A percentile compares a stretch with the other conserved stretches of the same genome.
Evolutionary conservation across 169 alveolate species (phyloP).

Genomic region (Plasmodium berghei): DNA sequence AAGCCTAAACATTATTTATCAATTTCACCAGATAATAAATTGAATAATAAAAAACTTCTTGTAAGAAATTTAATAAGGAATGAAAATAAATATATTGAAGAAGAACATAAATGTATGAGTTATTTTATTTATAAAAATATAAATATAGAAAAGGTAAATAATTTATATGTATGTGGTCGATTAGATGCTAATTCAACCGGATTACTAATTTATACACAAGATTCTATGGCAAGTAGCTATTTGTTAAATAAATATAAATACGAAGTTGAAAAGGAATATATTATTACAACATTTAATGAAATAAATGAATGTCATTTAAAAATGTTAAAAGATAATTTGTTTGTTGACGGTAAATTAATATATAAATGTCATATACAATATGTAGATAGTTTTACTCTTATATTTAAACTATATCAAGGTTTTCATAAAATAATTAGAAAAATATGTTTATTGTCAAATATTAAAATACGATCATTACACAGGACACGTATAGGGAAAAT

Average conservation of each 20-base stretch:
- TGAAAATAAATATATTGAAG: slow-evolving; percentile 74
- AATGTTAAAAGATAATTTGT: slow-evolving; percentile 30
- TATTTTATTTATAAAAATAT: slow-evolving; percentile 71
- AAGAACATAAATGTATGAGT: slow-evolving; percentile 78
- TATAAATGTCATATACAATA: slow-evolving; percentile 71
- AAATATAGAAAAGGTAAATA: slow-evolving; percentile 56
- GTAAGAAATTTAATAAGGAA: slow-evolving; percentile 73
- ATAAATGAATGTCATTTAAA: slow-evolving; percentile 62
- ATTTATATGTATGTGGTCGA: slow-evolving; percentile 78
- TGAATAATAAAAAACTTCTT: slow-evolving; percentile 41
- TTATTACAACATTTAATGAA: slow-evolving; percentile 36
- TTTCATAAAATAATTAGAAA: slow-evolving; percentile 73
- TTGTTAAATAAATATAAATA: slow-evolving; percentile 45
- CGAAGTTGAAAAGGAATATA: slow-evolving; percentile 76
- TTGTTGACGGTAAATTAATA: slow-evolving; percentile 76
- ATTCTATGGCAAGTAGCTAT: slow-evolving; percentile 44
- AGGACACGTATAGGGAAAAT: slow-evolving; percentile 64
- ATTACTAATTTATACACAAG: slow-evolving; percentile 70
- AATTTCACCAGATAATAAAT: slow-evolving; percentile 50
- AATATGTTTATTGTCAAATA: slow-evolving; percentile 64
- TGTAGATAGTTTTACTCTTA: slow-evolving; percentile 45
- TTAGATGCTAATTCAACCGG: slow-evolving; percentile 77
- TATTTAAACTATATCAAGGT: slow-evolving; percentile 71
- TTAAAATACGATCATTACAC: slow-evolving; percentile 74
- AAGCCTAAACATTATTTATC: slow-evolving; percentile 73